Percentiles rank a stretch among this genome's conserved stretches.
Conservation (phyloP, 116 monocot genomes). For the Trichopus zeylanicus region DNA sequence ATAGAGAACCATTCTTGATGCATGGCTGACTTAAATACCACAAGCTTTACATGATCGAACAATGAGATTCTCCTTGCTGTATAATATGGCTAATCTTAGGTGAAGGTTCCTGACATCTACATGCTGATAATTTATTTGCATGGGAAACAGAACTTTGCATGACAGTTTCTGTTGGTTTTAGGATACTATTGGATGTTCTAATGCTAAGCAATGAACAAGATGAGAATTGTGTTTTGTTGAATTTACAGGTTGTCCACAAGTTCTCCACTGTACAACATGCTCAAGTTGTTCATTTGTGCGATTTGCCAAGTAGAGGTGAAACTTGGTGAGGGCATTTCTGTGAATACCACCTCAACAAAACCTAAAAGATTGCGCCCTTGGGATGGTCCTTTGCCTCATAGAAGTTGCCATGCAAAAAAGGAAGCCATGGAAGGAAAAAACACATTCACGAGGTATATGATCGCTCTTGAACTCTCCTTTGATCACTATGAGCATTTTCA, state of each 20-base stretch:
- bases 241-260: conserved; percentile 62
- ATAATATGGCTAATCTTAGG: no score
- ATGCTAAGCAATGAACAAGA: neutral
- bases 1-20: no score
- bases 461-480: no score
- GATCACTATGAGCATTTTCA: neutral
- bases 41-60: no score
- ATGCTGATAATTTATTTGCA: neutral
- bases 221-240: neutral
- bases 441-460: conserved; percentile 36
- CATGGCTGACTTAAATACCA: no score
- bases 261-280: conserved; percentile 79
- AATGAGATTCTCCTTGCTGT: neutral
- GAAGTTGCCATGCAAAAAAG: conserved; percentile 66
- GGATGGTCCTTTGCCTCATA: conserved; percentile 91
- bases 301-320: conserved; percentile 83
- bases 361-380: conserved; percentile 47
- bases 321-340: conserved; percentile 77
- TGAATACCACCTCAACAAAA: conserved; percentile 47
- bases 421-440: conserved; percentile 96
- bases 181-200: neutral
- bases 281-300: conserved; percentile 87
- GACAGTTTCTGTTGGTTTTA: neutral
- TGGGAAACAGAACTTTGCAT: neutral
- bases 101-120: no score